Evolutionary conservation across 139 green algal genomes (phyloP), one percentile per base, ranked within the genome.

Genomic region (Pedinophyceae sp.): DNA sequence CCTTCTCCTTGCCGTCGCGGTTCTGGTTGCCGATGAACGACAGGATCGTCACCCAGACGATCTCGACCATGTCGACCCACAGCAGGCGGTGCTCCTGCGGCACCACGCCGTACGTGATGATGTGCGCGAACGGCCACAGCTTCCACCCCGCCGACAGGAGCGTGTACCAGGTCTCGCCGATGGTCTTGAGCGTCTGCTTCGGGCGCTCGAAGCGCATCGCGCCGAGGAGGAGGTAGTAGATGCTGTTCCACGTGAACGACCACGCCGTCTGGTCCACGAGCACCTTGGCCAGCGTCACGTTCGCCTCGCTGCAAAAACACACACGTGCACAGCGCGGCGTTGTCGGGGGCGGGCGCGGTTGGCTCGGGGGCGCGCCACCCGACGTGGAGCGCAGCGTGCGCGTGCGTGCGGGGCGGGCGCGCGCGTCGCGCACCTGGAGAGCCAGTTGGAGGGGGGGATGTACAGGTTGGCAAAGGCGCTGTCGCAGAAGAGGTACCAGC

Each of bases 101-200:
- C 19, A 79, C 51, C 5, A 74, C 15, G 26, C 55, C 58, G 29
- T 79, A 79, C 4, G 71, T 79, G 27, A 73, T 54, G 29, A 76
- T 39, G 53, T 79, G 71, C 16, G 61, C 68, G 26, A 74, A 48
- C 19, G 71, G 71, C 71, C 71, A 79, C n/a, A 79, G 22, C 49
- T 65, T 64, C 71, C 71, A 79, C 16, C 71, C 71, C 3, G 69
- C 68, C 49, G 67, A 62, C 27, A 71, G 48, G 20, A 66, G 29
- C 29, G 41, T 22, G 41, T 39, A 72, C 50, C 57, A 69, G 16
- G 52, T 67, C 16, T 30, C 22, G 26, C 53, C 28, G 16, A 72
- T 38, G 16, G 54, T 58, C 23, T 5, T 43, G 4, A 57, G 25
- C 47, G 72, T 66, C 1, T 24, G 19, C n/a, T 20, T 4, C 34